Evolutionary conservation across 2,329 filamentous ascomycete species (phyloP).

Genomic region (Ceratocystis huliohia): DNA sequence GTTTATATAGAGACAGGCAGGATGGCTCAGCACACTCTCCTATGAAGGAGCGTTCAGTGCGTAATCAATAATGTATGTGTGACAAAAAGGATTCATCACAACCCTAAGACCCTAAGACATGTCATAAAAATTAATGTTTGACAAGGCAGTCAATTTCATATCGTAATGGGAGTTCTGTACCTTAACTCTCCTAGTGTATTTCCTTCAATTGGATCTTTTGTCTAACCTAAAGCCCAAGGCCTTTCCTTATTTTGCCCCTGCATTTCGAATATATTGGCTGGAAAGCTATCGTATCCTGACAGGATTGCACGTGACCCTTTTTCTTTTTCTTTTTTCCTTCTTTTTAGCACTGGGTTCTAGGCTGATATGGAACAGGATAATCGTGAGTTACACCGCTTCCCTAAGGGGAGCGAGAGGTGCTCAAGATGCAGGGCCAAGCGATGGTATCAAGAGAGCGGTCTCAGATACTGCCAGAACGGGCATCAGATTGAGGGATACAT

Average conservation of each 20-base stretch:
- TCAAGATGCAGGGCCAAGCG: constrained; percentile 56
- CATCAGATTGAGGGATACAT: constrained; percentile 61
- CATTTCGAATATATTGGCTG: no score
- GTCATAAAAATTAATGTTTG: background rate
- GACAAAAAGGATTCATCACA: background rate
- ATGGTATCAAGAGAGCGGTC: constrained; percentile 63
- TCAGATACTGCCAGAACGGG: constrained; percentile 66
- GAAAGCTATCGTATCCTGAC: no score
- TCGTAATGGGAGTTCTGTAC: no score
- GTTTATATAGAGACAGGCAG: no score
- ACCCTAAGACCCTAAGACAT: background rate
- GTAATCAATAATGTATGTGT: no score
- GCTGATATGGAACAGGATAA: constrained; percentile 31
- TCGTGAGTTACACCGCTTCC: constrained; percentile 38
- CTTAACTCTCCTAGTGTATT: no score
- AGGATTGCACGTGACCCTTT: no score
- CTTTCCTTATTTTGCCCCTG: background rate
- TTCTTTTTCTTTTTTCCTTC: constrained; percentile 2
- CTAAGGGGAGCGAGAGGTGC: constrained; percentile 39
- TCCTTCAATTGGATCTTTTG: background rate
- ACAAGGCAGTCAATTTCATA: no score
- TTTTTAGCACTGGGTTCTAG: background rate
- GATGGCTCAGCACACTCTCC: no score
- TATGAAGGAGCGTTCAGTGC: no score
- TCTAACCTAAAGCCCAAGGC: background rate